Percentiles rank a stretch among this genome's conserved stretches.
These are phyloP conservation scores for Boletellus sp. DNA, from an alignment of 768 basidiomycete species.

Conservation along the genomic window DNA sequence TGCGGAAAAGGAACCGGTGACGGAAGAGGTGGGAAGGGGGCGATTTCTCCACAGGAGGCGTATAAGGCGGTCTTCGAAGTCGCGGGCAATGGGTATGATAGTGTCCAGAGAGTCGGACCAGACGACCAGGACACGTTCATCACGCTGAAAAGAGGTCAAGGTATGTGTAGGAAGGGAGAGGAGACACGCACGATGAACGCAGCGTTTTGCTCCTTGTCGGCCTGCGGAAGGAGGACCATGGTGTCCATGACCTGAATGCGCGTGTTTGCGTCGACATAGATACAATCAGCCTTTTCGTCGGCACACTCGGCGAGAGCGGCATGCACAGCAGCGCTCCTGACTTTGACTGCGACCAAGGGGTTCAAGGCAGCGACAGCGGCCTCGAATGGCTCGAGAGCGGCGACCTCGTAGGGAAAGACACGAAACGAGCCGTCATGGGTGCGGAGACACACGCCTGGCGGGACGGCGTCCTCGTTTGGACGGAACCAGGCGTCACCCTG, in stretches of 20 bases:
- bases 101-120: slow-evolving; percentile 80
- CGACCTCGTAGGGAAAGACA: slow-evolving; percentile 53
- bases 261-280: slow-evolving; percentile 50
- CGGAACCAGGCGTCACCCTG: slow-evolving; percentile 53
- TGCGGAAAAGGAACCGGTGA: slow-evolving; percentile 28
- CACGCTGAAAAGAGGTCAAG: slow-evolving; percentile 44
- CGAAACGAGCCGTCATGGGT: slow-evolving; percentile 47
- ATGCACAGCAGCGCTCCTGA: slow-evolving; percentile 48
- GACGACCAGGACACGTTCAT: slow-evolving; percentile 79
- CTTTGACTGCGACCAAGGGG: slow-evolving; percentile 53
- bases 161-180: neutral
- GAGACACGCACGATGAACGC: slow-evolving; percentile 72
- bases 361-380: slow-evolving; percentile 49
- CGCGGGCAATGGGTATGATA: slow-evolving; percentile 52
- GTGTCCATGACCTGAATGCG: slow-evolving; percentile 84
- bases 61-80: slow-evolving; percentile 58
- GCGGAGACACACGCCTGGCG: slow-evolving; percentile 48
- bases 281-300: slow-evolving; percentile 34
- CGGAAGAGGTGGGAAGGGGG: slow-evolving; percentile 22
- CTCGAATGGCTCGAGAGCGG: slow-evolving; percentile 53
- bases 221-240: slow-evolving; percentile 66
- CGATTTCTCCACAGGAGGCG: slow-evolving; percentile 49
- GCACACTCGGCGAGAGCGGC: slow-evolving; percentile 44
- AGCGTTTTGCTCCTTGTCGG: slow-evolving; percentile 33
- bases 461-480: slow-evolving; percentile 45